Evolutionary conservation across 1,284 basidiomycete species (phyloP).

Genomic region (Ceratobasidium sp.): DNA sequence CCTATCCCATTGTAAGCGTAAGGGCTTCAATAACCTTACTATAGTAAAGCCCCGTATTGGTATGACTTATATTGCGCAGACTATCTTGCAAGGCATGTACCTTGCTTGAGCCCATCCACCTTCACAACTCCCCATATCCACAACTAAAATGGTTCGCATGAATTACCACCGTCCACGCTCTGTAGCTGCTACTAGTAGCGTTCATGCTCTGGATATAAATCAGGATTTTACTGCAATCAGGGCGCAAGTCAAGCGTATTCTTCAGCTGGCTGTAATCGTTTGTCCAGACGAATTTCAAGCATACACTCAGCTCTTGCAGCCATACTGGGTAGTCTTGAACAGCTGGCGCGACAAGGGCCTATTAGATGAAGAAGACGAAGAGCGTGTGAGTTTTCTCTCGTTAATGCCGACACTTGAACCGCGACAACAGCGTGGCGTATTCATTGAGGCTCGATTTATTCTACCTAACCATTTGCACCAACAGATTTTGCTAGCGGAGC

Average conservation of each 20-base stretch:
- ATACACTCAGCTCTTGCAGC: background rate
- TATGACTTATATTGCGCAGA: background rate
- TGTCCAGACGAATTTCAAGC: conserved; percentile 10
- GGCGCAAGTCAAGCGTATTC: background rate
- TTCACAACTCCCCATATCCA: background rate
- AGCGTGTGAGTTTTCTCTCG: background rate
- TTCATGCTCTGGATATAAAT: background rate
- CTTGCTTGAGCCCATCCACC: background rate
- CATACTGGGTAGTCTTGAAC: background rate
- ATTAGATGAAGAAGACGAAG: background rate
- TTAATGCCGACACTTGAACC: no score
- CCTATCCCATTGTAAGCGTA: background rate
- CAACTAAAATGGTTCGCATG: background rate
- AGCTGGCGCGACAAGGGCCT: background rate
- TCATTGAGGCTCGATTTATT: background rate
- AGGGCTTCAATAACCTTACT: background rate
- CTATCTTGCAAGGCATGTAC: background rate
- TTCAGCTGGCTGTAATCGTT: conserved; percentile 1
- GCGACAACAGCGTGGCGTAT: background rate
- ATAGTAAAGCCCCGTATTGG: background rate
- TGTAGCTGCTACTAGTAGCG: background rate
- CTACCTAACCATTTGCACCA: no score
- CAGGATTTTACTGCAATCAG: background rate
- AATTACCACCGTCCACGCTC: background rate
- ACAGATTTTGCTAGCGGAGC: background rate